phyloP scores from a whole-genome alignment of 2,329 filamentous ascomycete genomes.

The Stemphylium vesicarium region DNA sequence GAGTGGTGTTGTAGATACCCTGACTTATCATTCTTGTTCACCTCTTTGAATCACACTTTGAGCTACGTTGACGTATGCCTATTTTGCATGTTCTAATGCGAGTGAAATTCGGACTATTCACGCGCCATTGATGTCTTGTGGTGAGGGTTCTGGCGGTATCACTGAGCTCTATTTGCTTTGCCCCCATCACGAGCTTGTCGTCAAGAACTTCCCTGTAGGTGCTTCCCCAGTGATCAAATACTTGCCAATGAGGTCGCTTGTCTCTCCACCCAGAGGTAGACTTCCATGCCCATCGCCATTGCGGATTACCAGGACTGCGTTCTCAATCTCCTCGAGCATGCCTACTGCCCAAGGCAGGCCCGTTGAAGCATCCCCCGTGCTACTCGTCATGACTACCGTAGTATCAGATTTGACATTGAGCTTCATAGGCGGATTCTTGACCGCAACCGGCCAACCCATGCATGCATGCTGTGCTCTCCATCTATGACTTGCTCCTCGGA shows the following conservation, averaged over 20 bases:
- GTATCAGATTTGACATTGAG: conserved; percentile 31
- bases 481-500: conserved; percentile 42
- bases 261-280: conserved; percentile 41
- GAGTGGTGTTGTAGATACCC: not conserved
- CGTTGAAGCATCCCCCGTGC: conserved; percentile 51
- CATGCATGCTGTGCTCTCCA: conserved; percentile 49
- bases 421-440: conserved; percentile 46
- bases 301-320: conserved; percentile 49
- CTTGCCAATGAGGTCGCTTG: conserved; percentile 37
- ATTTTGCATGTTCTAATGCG: not conserved
- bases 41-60: conserved; percentile 2
- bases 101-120: not conserved
- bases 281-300: conserved; percentile 53
- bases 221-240: conserved; percentile 42
- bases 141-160: not conserved
- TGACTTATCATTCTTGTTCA: conserved; percentile 2
- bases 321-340: conserved; percentile 34
- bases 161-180: not conserved
- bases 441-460: conserved; percentile 50
- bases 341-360: conserved; percentile 38
- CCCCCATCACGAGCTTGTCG: not conserved
- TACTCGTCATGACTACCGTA: conserved; percentile 50
- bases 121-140: not conserved
- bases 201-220: conserved; percentile 1
- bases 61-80: not conserved